Evolutionary conservation across 768 basidiomycete species (phyloP).

Genomic region (Erythrobasidium yunnanense): DNA sequence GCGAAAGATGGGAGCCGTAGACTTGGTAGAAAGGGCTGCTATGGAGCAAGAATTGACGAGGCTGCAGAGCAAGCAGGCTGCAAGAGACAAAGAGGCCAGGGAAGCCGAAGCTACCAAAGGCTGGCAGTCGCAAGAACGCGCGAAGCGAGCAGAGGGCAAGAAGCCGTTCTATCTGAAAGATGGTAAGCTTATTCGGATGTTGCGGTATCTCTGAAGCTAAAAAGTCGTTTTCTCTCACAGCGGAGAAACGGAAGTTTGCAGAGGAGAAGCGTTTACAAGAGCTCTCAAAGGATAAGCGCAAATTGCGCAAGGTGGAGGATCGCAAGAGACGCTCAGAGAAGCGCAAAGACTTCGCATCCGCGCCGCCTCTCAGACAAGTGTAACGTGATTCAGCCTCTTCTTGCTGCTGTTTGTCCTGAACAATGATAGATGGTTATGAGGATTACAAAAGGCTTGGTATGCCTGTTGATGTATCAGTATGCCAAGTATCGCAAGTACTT

Average conservation of each 20-base stretch:
- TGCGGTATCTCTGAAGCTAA: not conserved
- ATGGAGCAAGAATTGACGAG: not conserved
- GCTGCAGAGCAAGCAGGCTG: constrained; percentile 4
- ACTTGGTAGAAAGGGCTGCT: not conserved
- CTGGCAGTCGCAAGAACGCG: not conserved
- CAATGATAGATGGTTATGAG: too few relatives aligned
- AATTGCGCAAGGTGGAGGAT: not conserved
- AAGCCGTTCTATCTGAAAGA: not conserved
- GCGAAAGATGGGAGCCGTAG: not conserved
- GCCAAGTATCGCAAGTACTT: too few relatives aligned
- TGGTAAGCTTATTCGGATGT: not conserved
- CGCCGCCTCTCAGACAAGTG: not conserved
- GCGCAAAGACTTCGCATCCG: not conserved
- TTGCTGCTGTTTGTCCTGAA: too few relatives aligned
- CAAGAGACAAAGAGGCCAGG: not conserved
- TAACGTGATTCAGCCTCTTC: too few relatives aligned
- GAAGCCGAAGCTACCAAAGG: not conserved
- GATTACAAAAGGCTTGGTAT: too few relatives aligned
- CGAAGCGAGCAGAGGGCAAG: not conserved
- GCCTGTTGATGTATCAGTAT: too few relatives aligned
- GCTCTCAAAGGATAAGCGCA: constrained; percentile 1
- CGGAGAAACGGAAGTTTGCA: not conserved
- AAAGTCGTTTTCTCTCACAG: not conserved
- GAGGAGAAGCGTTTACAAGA: not conserved
- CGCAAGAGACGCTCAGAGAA: not conserved